Base-by-base conservation (phyloP, 2,329 filamentous ascomycete species). In the Phaeomoniella chlamydospora region DNA sequence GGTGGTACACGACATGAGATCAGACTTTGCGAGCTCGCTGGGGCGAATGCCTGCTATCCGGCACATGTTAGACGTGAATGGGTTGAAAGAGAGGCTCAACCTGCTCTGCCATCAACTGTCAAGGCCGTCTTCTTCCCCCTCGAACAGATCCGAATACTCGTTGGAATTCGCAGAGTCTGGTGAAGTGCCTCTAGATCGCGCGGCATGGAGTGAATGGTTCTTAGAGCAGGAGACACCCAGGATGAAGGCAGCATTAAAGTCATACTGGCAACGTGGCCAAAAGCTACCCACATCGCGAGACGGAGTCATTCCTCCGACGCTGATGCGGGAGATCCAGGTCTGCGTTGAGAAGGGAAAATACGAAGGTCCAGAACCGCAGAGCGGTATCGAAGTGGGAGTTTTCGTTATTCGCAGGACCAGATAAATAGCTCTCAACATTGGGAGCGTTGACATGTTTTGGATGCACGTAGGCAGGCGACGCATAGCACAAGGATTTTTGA, bases 151-250 rank as follows among this genome's bases (percentile, higher is more conserved):
- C 45, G 59, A 55, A 39, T 68, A 61, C 42, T 49, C 53, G 15
- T 42, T 74, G 2, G 56, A 67, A 2, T 64, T 74, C 43, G 59
- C 71, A 2, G 59, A 64, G 3, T 67, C 61, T 40, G 61, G 71
- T 29, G 59, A 63, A 37, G 63, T 71, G 12, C 45, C 56, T 2
- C 54, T 77, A 2, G 62, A 67, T 35, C 60, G 70, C 17, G 56
- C 61, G 14, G 59, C 67, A 2, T 79, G 74, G 74, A 63, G 66
- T 18, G 68, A 76, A 38, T 77, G 73, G 74, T 78, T 70, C 61
- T 66, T 72, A 32, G 71, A 74, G 47, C 74, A 79, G 47, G 74
- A 78, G 49, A 72, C 72, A 45, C 59, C 65, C 9, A 62, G 73
- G 11, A 67, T 77, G 35, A 64, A 70, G 40, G 66, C 68, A 18